Evolutionary conservation across 148 eudicot genomes (phyloP).

Genomic region (Diospyros kaki): DNA sequence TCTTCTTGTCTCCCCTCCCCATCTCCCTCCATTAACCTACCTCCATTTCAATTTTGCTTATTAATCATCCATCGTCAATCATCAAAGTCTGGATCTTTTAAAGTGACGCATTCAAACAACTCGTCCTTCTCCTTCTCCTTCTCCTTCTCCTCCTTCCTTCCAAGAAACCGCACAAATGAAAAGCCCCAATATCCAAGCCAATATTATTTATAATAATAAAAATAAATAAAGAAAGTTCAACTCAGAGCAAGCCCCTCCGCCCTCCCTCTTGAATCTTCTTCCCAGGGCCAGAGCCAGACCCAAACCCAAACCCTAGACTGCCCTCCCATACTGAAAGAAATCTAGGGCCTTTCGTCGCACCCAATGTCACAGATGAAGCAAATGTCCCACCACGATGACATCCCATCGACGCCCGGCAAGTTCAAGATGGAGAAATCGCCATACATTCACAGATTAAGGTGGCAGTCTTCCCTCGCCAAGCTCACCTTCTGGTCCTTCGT

Average conservation of each 20-base stretch:
- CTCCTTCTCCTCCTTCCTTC: neutral
- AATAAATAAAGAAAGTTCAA: conserved; percentile 19
- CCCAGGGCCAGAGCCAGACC: neutral
- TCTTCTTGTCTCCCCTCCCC: too few species aligned
- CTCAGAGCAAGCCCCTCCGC: neutral
- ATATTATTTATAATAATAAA: conserved; percentile 13
- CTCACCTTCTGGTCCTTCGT: conserved; percentile 55
- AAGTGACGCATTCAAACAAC: conserved; percentile 1
- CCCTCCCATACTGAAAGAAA: neutral
- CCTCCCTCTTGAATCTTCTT: neutral
- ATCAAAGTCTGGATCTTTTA: conserved; percentile 6
- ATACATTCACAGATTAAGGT: conserved; percentile 40
- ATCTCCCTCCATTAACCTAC: too few species aligned
- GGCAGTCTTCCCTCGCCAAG: conserved; percentile 49
- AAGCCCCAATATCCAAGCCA: too few species aligned
- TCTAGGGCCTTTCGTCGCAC: conserved; percentile 14
- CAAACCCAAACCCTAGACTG: neutral
- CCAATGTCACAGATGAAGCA: conserved; percentile 23
- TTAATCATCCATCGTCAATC: neutral
- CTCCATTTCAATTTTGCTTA: too few species aligned
- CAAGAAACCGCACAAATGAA: conserved; percentile 22
- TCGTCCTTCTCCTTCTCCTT: too few species aligned
- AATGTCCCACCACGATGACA: conserved; percentile 45
- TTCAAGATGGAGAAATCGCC: conserved; percentile 66
- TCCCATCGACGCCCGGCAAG: conserved; percentile 62